Conservation (phyloP, 352 stramenopile species). For the Globisporangium heterothallicum region DNA sequence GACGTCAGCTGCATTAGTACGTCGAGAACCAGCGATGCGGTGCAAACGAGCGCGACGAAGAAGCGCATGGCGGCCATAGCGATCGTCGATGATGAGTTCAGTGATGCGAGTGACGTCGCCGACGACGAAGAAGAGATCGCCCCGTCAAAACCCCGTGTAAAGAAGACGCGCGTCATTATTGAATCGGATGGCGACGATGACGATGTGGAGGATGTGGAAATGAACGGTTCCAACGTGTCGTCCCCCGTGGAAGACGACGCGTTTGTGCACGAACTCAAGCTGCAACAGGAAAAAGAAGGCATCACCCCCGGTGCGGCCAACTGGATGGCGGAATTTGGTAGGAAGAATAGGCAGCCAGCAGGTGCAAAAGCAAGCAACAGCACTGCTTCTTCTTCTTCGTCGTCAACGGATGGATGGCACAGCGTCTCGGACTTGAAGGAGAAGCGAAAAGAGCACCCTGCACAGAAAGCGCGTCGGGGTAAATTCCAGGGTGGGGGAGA, state of each 20-base stretch:
- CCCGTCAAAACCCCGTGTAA: constrained; percentile 31
- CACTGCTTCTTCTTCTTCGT: no score
- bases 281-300: constrained; percentile 23
- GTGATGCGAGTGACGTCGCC: constrained; percentile 23
- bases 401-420: constrained; percentile 8
- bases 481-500: constrained; percentile 14
- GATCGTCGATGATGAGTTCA: constrained; percentile 27
- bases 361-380: constrained; percentile 2
- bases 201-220: constrained; percentile 17
- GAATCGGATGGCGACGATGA: constrained; percentile 53
- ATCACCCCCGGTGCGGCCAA: constrained; percentile 4
- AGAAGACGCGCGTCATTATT: constrained; percentile 55
- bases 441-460: neutral
- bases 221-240: constrained; percentile 46
- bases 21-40: constrained; percentile 3
- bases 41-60: constrained; percentile 16
- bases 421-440: constrained; percentile 14
- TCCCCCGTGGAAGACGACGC: constrained; percentile 31
- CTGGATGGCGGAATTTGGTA: constrained; percentile 59
- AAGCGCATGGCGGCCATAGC: constrained; percentile 18
- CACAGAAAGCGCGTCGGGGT: neutral
- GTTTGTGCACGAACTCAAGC: constrained; percentile 25
- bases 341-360: neutral
- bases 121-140: constrained; percentile 43
- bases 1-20: constrained; percentile 24